Evolutionary conservation across 805 yeast species (phyloP).

Genomic region (Candida corydali): DNA sequence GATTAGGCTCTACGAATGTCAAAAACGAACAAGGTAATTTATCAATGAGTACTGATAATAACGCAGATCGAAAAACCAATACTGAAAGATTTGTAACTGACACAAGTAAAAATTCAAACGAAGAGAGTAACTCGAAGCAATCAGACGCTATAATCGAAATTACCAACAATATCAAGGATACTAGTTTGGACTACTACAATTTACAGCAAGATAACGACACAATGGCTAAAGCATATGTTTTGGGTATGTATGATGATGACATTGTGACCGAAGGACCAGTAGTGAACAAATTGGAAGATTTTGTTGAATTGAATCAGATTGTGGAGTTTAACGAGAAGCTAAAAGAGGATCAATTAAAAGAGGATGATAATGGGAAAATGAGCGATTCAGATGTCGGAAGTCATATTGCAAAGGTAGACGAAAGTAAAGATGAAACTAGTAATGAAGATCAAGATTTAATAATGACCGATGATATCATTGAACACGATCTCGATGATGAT

Average conservation of each 20-base stretch:
- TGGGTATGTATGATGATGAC: constrained; percentile 61
- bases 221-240: constrained; percentile 58
- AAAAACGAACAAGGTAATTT: too few relatives aligned
- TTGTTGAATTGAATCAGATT: constrained; percentile 46
- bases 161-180: constrained; percentile 18
- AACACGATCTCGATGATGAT: constrained; percentile 33
- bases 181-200: constrained; percentile 37
- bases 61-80: too few relatives aligned
- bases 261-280: constrained; percentile 52
- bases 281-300: constrained; percentile 51
- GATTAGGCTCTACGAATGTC: background rate
- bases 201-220: constrained; percentile 47
- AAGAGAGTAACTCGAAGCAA: background rate
- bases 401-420: constrained; percentile 21
- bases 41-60: too few relatives aligned
- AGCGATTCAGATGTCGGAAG: constrained; percentile 7
- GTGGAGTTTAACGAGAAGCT: constrained; percentile 28
- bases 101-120: constrained; percentile 2
- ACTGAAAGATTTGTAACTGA: too few relatives aligned
- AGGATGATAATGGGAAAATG: constrained; percentile 1
- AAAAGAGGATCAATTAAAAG: background rate
- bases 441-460: constrained; percentile 32
- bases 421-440: constrained; percentile 25
- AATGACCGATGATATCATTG: constrained; percentile 26
- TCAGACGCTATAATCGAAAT: background rate